Percentiles rank a stretch among this genome's conserved stretches.
These are phyloP conservation scores for Trichocladium uniseriatum DNA, from an alignment of 495 filamentous ascomycete species.

Conservation along the genomic window DNA sequence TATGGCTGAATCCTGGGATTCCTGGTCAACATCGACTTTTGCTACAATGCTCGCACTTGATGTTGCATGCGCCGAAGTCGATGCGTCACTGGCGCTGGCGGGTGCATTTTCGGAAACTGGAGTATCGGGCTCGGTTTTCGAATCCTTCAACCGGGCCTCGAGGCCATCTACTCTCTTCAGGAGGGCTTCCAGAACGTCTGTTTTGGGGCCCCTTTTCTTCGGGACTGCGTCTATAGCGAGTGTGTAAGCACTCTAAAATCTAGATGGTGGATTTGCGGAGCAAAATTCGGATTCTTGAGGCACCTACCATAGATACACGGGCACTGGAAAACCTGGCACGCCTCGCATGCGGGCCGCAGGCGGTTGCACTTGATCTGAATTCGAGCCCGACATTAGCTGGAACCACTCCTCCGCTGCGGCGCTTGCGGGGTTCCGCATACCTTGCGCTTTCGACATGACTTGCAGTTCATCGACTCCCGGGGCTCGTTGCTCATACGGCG, in stretches of 20 bases:
- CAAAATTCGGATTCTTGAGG: not conserved
- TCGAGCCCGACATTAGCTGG: too few species aligned
- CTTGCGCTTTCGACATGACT: slow-evolving; percentile 83
- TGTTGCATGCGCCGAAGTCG: slow-evolving; percentile 10
- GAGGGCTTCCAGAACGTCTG: slow-evolving; percentile 75
- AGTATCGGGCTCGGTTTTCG: slow-evolving; percentile 39
- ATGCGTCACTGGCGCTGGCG: slow-evolving; percentile 8
- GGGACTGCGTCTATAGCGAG: slow-evolving; percentile 65
- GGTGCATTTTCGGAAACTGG: slow-evolving; percentile 28
- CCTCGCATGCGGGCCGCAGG: slow-evolving; percentile 71
- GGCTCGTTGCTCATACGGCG: slow-evolving; percentile 66
- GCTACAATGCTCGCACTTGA: not conserved
- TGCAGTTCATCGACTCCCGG: slow-evolving; percentile 89
- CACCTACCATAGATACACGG: slow-evolving; percentile 77
- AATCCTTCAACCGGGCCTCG: slow-evolving; percentile 67
- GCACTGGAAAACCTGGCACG: slow-evolving; percentile 79
- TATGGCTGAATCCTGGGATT: slow-evolving; percentile 9
- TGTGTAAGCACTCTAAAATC: not conserved
- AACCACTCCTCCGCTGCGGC: slow-evolving; percentile 3
- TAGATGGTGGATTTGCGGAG: too few species aligned
- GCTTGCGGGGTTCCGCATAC: slow-evolving; percentile 28
- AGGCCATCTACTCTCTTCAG: slow-evolving; percentile 76
- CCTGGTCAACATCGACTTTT: slow-evolving; percentile 2
- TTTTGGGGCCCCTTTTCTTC: slow-evolving; percentile 83
- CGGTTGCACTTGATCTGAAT: slow-evolving; percentile 85